Percentiles rank a stretch among this genome's conserved stretches.
These are phyloP conservation scores for Apiotrichum montevideense DNA, from an alignment of 1,284 basidiomycete species.

Conservation along the genomic window DNA sequence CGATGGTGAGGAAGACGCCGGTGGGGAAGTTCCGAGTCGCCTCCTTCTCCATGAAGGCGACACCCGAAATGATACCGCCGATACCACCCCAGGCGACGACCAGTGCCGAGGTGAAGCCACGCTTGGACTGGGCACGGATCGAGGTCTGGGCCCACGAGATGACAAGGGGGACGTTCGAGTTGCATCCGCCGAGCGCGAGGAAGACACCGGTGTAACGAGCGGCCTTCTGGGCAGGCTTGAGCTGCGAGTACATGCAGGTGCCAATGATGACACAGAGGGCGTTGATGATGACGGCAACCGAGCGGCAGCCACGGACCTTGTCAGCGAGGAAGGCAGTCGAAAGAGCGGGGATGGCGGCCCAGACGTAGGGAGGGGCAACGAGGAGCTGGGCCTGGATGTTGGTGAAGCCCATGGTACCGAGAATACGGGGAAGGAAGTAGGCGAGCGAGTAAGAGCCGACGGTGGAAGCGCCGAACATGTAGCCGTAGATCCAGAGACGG, in stretches of 20 bases:
- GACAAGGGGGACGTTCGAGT: constrained; percentile 36
- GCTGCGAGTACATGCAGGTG: constrained; percentile 15
- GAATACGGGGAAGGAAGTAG: constrained; percentile 48
- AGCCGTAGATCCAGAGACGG: constrained; percentile 48
- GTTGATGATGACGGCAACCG: constrained; percentile 4
- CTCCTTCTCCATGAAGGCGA: constrained; percentile 14
- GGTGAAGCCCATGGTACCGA: constrained; percentile 18
- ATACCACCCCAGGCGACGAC: constrained; percentile 47
- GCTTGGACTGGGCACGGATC: constrained; percentile 47
- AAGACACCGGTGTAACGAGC: constrained; percentile 47
- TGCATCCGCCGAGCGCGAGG: constrained; percentile 43
- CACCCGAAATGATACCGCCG: constrained; percentile 43
- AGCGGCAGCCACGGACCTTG: constrained; percentile 18
- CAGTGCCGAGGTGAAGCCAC: constrained; percentile 41
- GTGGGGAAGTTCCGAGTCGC: constrained; percentile 8
- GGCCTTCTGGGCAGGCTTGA: constrained; percentile 18
- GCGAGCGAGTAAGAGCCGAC: constrained; percentile 21
- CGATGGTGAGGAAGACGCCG: constrained; percentile 16
- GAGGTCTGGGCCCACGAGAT: constrained; percentile 45
- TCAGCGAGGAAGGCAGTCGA: constrained; percentile 42
- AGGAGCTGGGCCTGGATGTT: constrained; percentile 36
- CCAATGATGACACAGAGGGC: constrained; percentile 12
- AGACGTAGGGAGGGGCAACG: constrained; percentile 46
- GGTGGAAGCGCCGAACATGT: constrained; percentile 40
- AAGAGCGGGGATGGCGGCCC: constrained; percentile 41